Evolutionary conservation across 2,329 filamentous ascomycete genomes (phyloP), one percentile per base, ranked within the genome.

Genomic region (Fusarium subtropicale): DNA sequence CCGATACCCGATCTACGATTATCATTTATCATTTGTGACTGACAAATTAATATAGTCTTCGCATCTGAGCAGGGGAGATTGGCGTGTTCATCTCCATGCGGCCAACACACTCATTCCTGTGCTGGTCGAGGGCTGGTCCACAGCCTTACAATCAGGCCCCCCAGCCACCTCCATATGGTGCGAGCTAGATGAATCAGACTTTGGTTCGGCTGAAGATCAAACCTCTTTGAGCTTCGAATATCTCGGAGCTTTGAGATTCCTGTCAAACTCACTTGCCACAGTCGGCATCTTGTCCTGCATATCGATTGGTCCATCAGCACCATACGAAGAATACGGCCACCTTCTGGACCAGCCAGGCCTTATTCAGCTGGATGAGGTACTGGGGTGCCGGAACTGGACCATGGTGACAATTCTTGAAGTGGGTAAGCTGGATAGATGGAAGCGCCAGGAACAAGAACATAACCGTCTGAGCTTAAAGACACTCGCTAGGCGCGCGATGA

Each of bases 91-190:
- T 10, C 20, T 50, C 7, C 46, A 5, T 10, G 46, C 46, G 7
- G 46, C 46, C 18, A 50, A 50, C 8, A 50, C 31, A 50, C 46
- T 50, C 3, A 50, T 50, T 50, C 46, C 31, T n/a, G 31, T 36
- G 18, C 15, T 50, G 13, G 22, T 50, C 5, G 31, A 50, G 28
- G 46, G 46, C 9, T 50, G 46, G 46, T 50, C 46, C 12, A n/a
- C 31, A 34, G 46, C 46, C 26, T n/a, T 50, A 13, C 46, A n/a
- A 15, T 50, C 46, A 50, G 46, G 46, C 46, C 46, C 46, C 10
- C 46, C 46, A n/a, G 31, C 46, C 24, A 34, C 46, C 0, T 50
- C 46, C 3, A 50, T 50, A 34, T 50, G 46, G 46, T 50, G 46
- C 10, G 46, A 50, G 22, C 18, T 50, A 11, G 33, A 36, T 9